Evolutionary conservation across 192 early-diverging fungal genomes (phyloP), one percentile per base, ranked within the genome.

Genomic region (Phycomyces blakesleeanus): DNA sequence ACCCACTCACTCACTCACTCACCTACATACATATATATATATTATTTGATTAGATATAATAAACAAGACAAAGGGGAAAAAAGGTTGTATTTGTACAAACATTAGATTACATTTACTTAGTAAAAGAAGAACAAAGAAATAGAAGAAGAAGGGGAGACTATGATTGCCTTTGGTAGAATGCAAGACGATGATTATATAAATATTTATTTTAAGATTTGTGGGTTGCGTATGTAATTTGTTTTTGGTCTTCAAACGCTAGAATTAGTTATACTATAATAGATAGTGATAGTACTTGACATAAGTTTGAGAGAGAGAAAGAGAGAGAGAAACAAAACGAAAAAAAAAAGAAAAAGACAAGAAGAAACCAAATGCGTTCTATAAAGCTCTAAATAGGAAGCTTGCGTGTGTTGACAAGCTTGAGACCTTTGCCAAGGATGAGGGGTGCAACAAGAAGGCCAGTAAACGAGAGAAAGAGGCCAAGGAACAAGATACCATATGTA

Each of bases 401-500:
- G 5, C 40, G 16, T 7, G 55, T 4, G 47, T 49, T 20, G 26
- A 57, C 22, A 21, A 66, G 38, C 20, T 15, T 29, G 0, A 66
- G 21, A 3, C 15, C 24, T 47, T 61, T 61, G 39, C 68, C 71
- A 12, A 84, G 50, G 21, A 84, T 47, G 51, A 87, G 68, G 6
- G 91, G 91, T 12, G 72, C 86, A 42, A 80, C 78, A 50, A 90
- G 81, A 53, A 92, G 63, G 37, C 73, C 81, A 24, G 84, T 64
- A 75, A 92, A 92, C 0, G 84, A 52, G 14, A 86, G 64, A 54
- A 85, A 83, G 63, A 89, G 40, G 10, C 81, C 9, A 8, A 82
- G 52, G 70, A 92, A 92, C 61, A 92, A 68, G 10, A 86, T 63
- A 7, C 91, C 89, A 59, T 89, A 92, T 10, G 68, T 62, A 64